A percentile compares a stretch with the other conserved stretches of the same genome.
phyloP scores from a whole-genome alignment of 176 grass and related monocot species.

The Juncus inflexus region DNA sequence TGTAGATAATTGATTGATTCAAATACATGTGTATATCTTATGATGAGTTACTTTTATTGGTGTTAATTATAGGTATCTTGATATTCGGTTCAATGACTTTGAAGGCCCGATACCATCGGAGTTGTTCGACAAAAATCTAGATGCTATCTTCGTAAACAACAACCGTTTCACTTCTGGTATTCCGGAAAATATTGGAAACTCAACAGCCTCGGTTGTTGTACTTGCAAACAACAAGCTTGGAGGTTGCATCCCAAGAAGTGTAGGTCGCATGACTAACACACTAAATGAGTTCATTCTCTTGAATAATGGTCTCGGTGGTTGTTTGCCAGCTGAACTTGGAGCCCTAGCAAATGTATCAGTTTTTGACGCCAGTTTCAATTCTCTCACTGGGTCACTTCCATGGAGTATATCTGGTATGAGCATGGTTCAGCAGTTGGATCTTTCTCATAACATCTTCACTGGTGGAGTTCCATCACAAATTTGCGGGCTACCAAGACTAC shows the following conservation, averaged over 20 bases:
- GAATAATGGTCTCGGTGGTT: slow-evolving; percentile 34
- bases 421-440: slow-evolving; percentile 24
- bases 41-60: background rate
- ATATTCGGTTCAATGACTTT: slow-evolving; percentile 40
- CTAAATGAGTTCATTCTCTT: slow-evolving; percentile 34
- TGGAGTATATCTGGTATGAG: slow-evolving; percentile 29
- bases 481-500: slow-evolving; percentile 29
- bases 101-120: slow-evolving; percentile 33
- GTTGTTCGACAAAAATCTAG: slow-evolving; percentile 43
- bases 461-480: slow-evolving; percentile 21
- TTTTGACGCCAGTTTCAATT: slow-evolving; percentile 30
- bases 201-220: slow-evolving; percentile 34
- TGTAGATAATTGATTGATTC: background rate
- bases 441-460: slow-evolving; percentile 39
- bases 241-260: slow-evolving; percentile 37
- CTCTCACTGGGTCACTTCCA: slow-evolving; percentile 29
- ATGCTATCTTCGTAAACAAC: slow-evolving; percentile 41
- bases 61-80: slow-evolving; percentile 20
- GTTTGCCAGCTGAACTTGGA: slow-evolving; percentile 33
- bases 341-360: slow-evolving; percentile 26
- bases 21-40: background rate
- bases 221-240: slow-evolving; percentile 39
- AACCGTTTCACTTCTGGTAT: slow-evolving; percentile 33
- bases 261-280: slow-evolving; percentile 17
- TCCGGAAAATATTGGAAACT: slow-evolving; percentile 43